A percentile compares a stretch with the other conserved stretches of the same genome.
Evolutionary conservation across 2,329 filamentous ascomycete species (phyloP).

Genomic region (Aspergillus melleus): DNA sequence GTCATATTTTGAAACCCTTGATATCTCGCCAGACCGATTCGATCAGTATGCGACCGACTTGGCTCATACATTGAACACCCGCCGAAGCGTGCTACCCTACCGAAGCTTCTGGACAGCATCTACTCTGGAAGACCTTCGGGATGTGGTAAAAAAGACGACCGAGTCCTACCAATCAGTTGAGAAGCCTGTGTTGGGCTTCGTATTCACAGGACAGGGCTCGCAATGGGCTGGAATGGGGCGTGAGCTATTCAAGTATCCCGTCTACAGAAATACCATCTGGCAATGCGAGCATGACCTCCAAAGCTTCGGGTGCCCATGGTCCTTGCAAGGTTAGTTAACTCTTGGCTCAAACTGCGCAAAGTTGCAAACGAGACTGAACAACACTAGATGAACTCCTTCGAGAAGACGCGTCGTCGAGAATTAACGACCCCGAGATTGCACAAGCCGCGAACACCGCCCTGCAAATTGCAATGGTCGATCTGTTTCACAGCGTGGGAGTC

Average conservation of each 20-base stretch:
- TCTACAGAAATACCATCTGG: not conserved
- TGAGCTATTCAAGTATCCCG: slow-evolving; percentile 21
- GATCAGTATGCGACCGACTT: not conserved
- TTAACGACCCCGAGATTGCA: slow-evolving; percentile 27
- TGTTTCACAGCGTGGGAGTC: slow-evolving; percentile 26
- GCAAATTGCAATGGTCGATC: slow-evolving; percentile 33
- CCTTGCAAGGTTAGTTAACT: not conserved
- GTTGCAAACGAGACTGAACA: not conserved
- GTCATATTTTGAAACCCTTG: not conserved
- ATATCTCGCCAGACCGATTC: not conserved
- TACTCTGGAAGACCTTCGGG: not conserved
- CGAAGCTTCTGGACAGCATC: not conserved
- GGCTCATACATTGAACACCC: not conserved
- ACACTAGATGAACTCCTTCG: slow-evolving; percentile 24
- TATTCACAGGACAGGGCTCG: slow-evolving; percentile 44
- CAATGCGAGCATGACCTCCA: slow-evolving; percentile 4
- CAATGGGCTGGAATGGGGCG: slow-evolving; percentile 38
- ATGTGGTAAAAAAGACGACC: not conserved
- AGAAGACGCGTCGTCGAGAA: slow-evolving; percentile 14
- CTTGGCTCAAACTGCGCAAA: too few relatives aligned
- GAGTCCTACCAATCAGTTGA: not conserved
- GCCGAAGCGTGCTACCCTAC: not conserved
- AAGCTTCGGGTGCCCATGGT: slow-evolving; percentile 24
- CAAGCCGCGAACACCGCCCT: slow-evolving; percentile 31
- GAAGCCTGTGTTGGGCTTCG: slow-evolving; percentile 27